Evolutionary conservation across 2,329 filamentous ascomycete species (phyloP).

Genomic region (Fusarium odoratissimum): DNA sequence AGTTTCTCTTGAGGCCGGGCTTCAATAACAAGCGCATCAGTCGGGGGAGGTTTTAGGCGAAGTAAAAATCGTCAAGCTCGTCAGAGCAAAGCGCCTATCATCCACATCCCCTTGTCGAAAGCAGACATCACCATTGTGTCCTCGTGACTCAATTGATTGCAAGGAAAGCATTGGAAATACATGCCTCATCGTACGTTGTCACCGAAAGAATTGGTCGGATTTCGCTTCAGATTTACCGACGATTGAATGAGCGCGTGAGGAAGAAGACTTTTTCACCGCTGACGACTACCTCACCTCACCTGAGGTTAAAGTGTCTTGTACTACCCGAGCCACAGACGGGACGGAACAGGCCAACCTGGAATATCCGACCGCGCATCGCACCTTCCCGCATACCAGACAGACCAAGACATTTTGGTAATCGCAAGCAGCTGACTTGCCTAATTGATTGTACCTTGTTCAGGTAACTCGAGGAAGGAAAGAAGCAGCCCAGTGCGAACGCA

Average conservation of each 20-base stretch:
- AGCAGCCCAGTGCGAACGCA: slow-evolving; percentile 11
- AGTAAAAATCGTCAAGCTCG: not conserved
- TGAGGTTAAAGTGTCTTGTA: slow-evolving; percentile 5
- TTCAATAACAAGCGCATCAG: not conserved
- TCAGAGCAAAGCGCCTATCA: slow-evolving; percentile 6
- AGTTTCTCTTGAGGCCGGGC: not conserved
- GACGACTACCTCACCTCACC: slow-evolving; percentile 2
- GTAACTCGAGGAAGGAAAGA: slow-evolving; percentile 24
- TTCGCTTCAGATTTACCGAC: not conserved
- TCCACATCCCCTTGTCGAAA: not conserved
- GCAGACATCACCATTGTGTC: not conserved
- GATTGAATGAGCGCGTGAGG: slow-evolving; percentile 1
- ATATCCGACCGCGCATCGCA: slow-evolving; percentile 9
- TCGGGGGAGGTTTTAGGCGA: not conserved
- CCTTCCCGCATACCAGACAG: slow-evolving; percentile 26
- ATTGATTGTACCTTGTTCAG: slow-evolving; percentile 1
- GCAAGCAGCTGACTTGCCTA: slow-evolving; percentile 9
- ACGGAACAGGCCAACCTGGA: not conserved
- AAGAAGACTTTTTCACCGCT: slow-evolving; percentile 21
- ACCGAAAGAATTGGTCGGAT: slow-evolving; percentile 6
- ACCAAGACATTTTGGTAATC: slow-evolving; percentile 2
- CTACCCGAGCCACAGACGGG: not conserved
- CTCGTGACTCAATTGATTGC: slow-evolving; percentile 8
- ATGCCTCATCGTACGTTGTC: not conserved
- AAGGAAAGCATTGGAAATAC: not conserved